These are phyloP conservation scores for Rhodomyrtus tomentosa DNA, from an alignment of 345 rosid species.

Conservation along the genomic window DNA sequence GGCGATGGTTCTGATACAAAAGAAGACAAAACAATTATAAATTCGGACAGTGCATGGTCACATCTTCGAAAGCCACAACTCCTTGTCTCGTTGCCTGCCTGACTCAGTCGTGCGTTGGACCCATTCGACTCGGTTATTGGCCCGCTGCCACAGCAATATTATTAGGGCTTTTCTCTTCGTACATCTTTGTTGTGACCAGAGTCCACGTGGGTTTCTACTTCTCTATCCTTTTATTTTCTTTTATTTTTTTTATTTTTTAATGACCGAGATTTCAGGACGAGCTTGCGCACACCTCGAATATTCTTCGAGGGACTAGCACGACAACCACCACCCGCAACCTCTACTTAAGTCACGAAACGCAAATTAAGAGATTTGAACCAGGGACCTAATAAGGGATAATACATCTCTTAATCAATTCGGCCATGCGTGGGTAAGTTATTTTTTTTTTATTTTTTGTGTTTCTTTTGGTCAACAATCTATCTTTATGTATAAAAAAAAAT, in stretches of 20 bases:
- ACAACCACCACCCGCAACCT: too few species aligned
- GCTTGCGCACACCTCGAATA: too few species aligned
- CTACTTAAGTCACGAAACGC: too few species aligned
- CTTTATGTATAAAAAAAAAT: not conserved
- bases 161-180: not conserved
- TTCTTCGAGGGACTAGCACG: too few species aligned
- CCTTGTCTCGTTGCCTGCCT: not conserved
- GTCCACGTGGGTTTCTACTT: slow-evolving; percentile 16
- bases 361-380: too few species aligned
- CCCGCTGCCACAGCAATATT: not conserved
- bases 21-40: not conserved
- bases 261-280: too few species aligned
- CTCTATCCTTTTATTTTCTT: not conserved
- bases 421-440: too few species aligned
- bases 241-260: too few species aligned
- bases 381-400: too few species aligned
- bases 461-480: not conserved
- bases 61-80: slow-evolving; percentile 15
- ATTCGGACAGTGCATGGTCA: slow-evolving; percentile 11
- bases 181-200: not conserved
- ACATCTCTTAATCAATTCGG: too few species aligned
- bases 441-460: not conserved
- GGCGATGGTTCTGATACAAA: not conserved
- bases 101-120: not conserved
- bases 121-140: not conserved